phyloP scores from a whole-genome alignment of 345 rosid genomes.

The Excoecaria cochinchinensis region DNA sequence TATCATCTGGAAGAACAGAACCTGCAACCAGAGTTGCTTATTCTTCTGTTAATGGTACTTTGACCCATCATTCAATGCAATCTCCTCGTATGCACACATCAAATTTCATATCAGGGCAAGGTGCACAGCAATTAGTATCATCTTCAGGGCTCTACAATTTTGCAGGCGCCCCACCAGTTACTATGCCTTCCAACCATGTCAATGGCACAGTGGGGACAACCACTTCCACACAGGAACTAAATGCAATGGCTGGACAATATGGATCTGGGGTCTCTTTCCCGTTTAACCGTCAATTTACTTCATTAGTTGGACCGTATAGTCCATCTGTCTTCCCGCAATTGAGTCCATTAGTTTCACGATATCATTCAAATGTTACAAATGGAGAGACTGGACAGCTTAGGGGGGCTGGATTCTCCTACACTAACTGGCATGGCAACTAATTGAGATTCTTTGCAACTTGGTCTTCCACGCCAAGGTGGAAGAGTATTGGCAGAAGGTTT shows the following conservation, averaged over 20 bases:
- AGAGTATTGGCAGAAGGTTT: not conserved
- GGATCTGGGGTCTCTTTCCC: not conserved
- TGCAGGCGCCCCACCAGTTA: too few species aligned
- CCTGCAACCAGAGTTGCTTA: too few species aligned
- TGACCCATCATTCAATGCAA: not conserved
- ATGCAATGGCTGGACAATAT: not conserved
- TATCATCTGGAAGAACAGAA: not conserved
- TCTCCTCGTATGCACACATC: not conserved
- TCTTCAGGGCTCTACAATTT: not conserved
- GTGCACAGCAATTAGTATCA: not conserved
- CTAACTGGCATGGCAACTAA: not conserved
- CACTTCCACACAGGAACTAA: not conserved
- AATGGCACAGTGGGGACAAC: not conserved
- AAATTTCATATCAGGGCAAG: not conserved
- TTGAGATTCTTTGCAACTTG: not conserved
- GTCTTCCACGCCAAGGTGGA: too few species aligned
- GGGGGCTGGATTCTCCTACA: not conserved
- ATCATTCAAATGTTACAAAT: not conserved
- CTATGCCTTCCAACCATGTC: too few species aligned
- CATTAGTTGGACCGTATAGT: not conserved
- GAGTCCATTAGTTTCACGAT: not conserved
- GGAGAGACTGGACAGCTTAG: not conserved
- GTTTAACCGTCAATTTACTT: not conserved
- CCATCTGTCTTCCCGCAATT: not conserved
- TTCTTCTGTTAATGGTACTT: not conserved